These are phyloP conservation scores for Rubia occidens DNA, from an alignment of 305 asterid genomes.

Conservation along the genomic window DNA sequence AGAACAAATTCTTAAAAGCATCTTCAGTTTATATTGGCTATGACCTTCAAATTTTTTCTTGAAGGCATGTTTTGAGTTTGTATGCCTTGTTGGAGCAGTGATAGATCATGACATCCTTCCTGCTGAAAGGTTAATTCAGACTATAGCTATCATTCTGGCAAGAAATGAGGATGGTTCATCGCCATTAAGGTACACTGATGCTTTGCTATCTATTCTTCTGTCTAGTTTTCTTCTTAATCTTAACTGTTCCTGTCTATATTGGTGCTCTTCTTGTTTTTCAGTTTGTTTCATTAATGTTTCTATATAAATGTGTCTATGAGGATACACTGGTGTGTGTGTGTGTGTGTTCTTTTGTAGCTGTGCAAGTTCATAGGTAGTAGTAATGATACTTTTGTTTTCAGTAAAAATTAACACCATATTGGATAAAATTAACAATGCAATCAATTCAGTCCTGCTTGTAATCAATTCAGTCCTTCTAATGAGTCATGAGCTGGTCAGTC, in stretches of 20 bases:
- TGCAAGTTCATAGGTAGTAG: too few relatives aligned
- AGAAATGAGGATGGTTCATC: constrained; percentile 48
- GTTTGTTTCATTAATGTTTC: background rate
- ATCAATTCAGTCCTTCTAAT: too few relatives aligned
- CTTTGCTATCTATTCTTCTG: constrained; percentile 8
- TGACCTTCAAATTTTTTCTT: constrained; percentile 31
- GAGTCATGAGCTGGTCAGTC: too few relatives aligned
- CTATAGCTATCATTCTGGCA: constrained; percentile 47
- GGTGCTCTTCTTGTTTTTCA: background rate
- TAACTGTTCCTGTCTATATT: background rate
- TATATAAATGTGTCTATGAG: background rate
- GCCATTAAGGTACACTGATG: constrained; percentile 50
- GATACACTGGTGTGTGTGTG: too few relatives aligned
- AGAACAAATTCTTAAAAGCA: constrained; percentile 1
- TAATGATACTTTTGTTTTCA: background rate
- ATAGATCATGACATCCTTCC: constrained; percentile 53
- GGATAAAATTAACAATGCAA: background rate
- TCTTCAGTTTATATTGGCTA: constrained; percentile 15
- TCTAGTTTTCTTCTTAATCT: background rate
- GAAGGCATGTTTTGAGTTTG: constrained; percentile 94
- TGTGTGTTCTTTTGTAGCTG: too few relatives aligned
- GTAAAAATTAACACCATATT: background rate
- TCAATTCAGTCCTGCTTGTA: background rate
- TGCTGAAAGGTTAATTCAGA: constrained; percentile 52
- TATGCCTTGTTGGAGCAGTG: constrained; percentile 60